These are phyloP conservation scores for Talaromyces sp. DNA, from an alignment of 2,329 filamentous ascomycete species.

Conservation along the genomic window DNA sequence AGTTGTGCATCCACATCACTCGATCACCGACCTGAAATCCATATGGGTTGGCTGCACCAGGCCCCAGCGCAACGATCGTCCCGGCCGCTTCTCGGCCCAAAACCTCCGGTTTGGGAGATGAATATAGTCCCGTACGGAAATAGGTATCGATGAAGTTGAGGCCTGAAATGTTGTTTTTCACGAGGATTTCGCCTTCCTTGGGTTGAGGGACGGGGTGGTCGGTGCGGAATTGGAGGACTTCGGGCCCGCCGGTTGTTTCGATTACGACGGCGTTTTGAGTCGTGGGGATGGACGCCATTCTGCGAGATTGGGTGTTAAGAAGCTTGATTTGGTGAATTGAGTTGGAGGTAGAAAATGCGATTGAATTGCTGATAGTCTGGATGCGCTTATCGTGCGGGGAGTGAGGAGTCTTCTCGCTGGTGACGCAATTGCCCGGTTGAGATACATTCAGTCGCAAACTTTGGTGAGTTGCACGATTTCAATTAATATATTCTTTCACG, in stretches of 20 bases:
- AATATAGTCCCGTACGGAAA: constrained; percentile 82
- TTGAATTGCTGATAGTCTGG: constrained; percentile 8
- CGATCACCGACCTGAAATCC: constrained; percentile 64
- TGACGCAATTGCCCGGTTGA: constrained; percentile 8
- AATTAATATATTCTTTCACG: neutral
- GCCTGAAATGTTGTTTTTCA: constrained; percentile 76
- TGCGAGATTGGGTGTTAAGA: constrained; percentile 5
- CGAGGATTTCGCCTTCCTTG: constrained; percentile 68
- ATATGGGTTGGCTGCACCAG: constrained; percentile 45
- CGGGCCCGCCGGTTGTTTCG: constrained; percentile 67
- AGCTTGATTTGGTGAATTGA: neutral
- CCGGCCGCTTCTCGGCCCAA: constrained; percentile 79
- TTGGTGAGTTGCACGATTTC: neutral
- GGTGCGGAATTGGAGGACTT: constrained; percentile 68
- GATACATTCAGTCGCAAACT: constrained; percentile 9
- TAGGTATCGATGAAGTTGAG: constrained; percentile 92
- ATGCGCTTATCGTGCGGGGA: neutral
- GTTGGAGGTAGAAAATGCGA: constrained; percentile 7
- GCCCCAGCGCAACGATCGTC: constrained; percentile 61
- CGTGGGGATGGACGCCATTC: constrained; percentile 48
- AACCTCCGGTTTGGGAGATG: constrained; percentile 65
- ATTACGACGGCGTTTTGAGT: constrained; percentile 73
- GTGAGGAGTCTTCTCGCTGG: constrained; percentile 8
- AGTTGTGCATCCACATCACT: constrained; percentile 64
- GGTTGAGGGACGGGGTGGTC: constrained; percentile 68